Evolutionary conservation across 1,139 yeast genomes (phyloP), one percentile per base, ranked within the genome.

Genomic region (Geotrichum australiense): DNA sequence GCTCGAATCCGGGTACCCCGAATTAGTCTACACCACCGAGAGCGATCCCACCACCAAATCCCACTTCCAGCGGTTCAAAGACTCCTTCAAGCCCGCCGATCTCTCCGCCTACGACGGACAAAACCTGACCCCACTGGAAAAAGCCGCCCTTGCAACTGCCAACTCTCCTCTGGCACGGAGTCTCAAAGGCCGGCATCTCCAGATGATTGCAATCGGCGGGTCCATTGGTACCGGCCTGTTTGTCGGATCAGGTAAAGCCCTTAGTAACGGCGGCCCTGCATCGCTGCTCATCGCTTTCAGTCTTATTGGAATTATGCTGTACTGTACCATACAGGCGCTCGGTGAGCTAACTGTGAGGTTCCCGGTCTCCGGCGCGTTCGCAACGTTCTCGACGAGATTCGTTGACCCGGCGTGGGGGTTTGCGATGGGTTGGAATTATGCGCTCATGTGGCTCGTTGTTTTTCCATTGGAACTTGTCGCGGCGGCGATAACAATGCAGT

Each of bases 371-470:
- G 91, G 91, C 52, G 81, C 85, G 1, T 81, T 80, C 61, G 71
- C 79, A 37, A 74, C 80, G 42, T 80, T 78, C 59, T 74, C 81
- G 36, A 66, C 81, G 5, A 67, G 76, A 47, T 76, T 80, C 51
- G 65, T 83, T 30, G 87, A 80, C 80, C 70, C 75, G 2, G 78
- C 85, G 7, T 73, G 84, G 73, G 87, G 87, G n/a, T 80, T 80
- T 58, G 80, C 89, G 20, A 75, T 80, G 54, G 84, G 87, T 40
- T 82, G 89, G 86, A 83, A 81, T 61, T 85, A 84, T 60, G 81
- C 81, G 43, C 60, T 84, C 54, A 85, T 80, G 66, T 84, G 93
- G 91, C 63, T 83, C 35, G 75, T 82, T 47, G 81, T 81, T 19
- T 64, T 85, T 50, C 93, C 94, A 0, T 66, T 84, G 46, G 94